Evolutionary conservation across 1,284 basidiomycete genomes (phyloP).

Genomic region (Boletus holoroseus): DNA sequence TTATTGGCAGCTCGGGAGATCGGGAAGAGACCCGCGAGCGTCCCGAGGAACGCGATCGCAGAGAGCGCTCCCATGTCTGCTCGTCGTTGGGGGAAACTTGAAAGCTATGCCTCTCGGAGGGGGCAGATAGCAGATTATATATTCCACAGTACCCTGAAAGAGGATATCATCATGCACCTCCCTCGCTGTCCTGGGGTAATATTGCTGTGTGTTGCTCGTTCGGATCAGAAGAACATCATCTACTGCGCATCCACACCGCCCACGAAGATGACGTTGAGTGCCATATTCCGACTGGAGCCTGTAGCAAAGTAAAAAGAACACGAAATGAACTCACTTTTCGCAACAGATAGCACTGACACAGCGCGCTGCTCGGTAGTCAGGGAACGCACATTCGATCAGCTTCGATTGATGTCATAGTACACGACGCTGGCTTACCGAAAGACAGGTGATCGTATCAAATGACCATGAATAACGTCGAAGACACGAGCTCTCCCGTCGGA

Average conservation of each 20-base stretch:
- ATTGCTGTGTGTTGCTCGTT: not conserved
- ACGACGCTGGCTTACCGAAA: not conserved
- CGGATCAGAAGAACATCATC: not conserved
- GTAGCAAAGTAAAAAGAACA: too few species aligned
- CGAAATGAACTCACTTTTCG: not conserved
- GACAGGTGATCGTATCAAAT: not conserved
- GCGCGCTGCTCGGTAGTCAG: not conserved
- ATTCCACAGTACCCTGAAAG: not conserved
- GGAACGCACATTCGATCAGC: not conserved
- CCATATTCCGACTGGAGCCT: not conserved
- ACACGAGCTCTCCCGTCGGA: not conserved
- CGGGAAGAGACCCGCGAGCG: not conserved
- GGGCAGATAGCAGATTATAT: not conserved
- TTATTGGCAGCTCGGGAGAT: not conserved
- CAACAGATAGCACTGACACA: not conserved
- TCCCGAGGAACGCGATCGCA: not conserved
- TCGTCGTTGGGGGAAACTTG: too few species aligned
- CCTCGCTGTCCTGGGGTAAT: not conserved
- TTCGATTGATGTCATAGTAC: not conserved
- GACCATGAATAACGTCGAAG: not conserved
- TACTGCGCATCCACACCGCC: not conserved
- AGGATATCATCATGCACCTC: not conserved
- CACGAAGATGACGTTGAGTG: not conserved
- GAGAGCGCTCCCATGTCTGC: conserved; percentile 1
- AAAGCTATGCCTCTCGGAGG: not conserved